Conservation (phyloP, 2,329 filamentous ascomycete species). For the Phialocephala subalpina region DNA sequence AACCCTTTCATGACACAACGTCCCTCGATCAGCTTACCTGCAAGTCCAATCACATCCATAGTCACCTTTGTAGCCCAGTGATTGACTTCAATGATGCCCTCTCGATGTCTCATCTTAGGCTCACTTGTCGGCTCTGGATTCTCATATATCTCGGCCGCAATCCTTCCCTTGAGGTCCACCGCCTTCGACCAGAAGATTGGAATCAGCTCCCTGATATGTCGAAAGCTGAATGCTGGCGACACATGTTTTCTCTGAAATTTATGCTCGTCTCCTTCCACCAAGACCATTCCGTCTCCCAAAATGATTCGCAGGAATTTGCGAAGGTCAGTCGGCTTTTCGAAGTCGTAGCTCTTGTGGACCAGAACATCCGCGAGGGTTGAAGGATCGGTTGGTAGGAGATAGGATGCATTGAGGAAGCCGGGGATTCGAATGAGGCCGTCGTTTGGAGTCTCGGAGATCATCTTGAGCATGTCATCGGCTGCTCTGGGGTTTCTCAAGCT, state of each 20-base stretch:
- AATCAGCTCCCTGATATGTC: constrained; percentile 84
- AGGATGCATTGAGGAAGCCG: constrained; percentile 65
- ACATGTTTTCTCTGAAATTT: constrained; percentile 76
- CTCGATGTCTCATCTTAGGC: constrained; percentile 37
- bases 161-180: constrained; percentile 67
- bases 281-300: constrained; percentile 73
- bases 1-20: too few relatives aligned
- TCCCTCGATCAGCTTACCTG: constrained; percentile 42
- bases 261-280: constrained; percentile 84
- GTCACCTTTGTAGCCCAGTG: constrained; percentile 72
- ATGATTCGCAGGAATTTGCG: constrained; percentile 65
- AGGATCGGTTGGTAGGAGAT: constrained; percentile 63
- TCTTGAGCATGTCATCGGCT: constrained; percentile 32
- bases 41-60: constrained; percentile 77
- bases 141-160: constrained; percentile 58
- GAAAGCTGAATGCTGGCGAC: constrained; percentile 81
- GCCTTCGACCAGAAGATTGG: constrained; percentile 84
- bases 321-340: constrained; percentile 65
- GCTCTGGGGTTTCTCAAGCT: constrained; percentile 26
- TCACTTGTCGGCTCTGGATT: constrained; percentile 44
- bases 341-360: constrained; percentile 73
- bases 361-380: constrained; percentile 74
- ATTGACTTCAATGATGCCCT: constrained; percentile 61
- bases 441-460: constrained; percentile 65
- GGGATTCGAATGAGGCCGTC: constrained; percentile 73